A percentile compares a stretch with the other conserved stretches of the same genome.
Evolutionary conservation across 345 rosid species (phyloP).

Genomic region (Clausena lansium): DNA sequence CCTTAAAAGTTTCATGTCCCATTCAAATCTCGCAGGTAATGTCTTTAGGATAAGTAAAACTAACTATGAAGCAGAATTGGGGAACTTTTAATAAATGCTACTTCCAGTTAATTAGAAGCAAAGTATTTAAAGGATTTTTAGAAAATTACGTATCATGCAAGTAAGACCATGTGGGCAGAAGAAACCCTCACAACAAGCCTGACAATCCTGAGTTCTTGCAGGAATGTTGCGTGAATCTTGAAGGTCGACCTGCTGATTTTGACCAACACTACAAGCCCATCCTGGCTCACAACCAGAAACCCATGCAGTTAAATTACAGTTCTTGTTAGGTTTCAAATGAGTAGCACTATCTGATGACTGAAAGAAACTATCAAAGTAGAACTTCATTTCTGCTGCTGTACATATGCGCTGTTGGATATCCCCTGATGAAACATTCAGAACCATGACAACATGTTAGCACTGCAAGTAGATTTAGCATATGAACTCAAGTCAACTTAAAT

Average conservation of each 20-base stretch:
- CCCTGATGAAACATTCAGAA: constrained; percentile 42
- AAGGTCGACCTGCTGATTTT: constrained; percentile 44
- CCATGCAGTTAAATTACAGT: constrained; percentile 88
- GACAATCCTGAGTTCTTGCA: constrained; percentile 54
- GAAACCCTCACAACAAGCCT: constrained; percentile 88
- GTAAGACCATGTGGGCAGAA: constrained; percentile 92
- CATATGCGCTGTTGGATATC: constrained; percentile 51
- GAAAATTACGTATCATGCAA: constrained; percentile 89
- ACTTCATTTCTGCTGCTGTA: constrained; percentile 75
- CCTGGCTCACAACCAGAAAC: constrained; percentile 94
- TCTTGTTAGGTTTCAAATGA: constrained; percentile 57
- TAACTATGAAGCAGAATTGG: not conserved
- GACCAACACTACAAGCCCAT: constrained; percentile 76
- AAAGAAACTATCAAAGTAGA: constrained; percentile 60
- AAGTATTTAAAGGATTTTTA: constrained; percentile 9
- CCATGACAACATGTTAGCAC: not conserved
- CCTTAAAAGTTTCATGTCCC: not conserved
- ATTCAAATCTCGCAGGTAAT: not conserved
- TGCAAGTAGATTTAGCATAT: not conserved
- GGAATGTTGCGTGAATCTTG: constrained; percentile 57
- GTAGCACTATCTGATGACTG: constrained; percentile 27
- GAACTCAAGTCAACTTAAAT: not conserved
- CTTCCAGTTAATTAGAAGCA: not conserved
- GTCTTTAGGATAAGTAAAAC: not conserved
- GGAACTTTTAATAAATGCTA: not conserved